Base-by-base conservation (phyloP, 2,329 filamentous ascomycete species). In the Aspergillus sp. region DNA sequence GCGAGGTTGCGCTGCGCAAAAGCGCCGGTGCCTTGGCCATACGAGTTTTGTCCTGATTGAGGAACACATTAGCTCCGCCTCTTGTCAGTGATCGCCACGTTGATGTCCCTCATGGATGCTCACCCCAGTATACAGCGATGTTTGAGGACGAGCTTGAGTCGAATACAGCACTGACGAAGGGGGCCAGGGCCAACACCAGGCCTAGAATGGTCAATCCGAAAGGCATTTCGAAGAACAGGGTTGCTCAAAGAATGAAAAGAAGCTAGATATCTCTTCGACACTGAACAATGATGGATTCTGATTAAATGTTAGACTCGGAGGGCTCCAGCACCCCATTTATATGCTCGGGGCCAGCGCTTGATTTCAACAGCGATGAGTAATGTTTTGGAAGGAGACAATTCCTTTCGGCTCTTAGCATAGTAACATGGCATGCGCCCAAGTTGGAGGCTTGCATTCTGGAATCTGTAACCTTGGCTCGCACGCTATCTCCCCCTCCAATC, bases 61-160 rank as follows among this genome's bases (percentile, higher is more conserved):
- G 38, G 4, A 7, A 26, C 4, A 8, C 7, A 44, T 35, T 35
- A 35, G 33, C 33, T n/a, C 33, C 33, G 22, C n/a, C 33, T 35
- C 11, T 35, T 35, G 33, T 35, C 9, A 4, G 10, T n/a, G 33
- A 32, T 26, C 11, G 14, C 13, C 16, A 40, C 9, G 14, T 4
- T 19, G 4, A 11, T 14, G 9, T 9, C 17, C 26, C 22, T 10
- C 6, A 10, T 11, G 24, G 9, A 32, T 17, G 51, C 58, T 51
- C 56, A 72, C 70, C 86, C 85, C 85, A 89, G 66, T 89, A 89
- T 1, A 87, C 75, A 17, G 80, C 84, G 48, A 88, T 63, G 60
- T 87, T 88, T 47, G 33, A 47, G 1, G 26, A 6, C 3, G 16
- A 17, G 14, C 30, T 13, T 33, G 44, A 26, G 10, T 48, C 40